Base-by-base conservation (phyloP, 2,329 filamentous ascomycete species). In the Colletotrichum horii region DNA sequence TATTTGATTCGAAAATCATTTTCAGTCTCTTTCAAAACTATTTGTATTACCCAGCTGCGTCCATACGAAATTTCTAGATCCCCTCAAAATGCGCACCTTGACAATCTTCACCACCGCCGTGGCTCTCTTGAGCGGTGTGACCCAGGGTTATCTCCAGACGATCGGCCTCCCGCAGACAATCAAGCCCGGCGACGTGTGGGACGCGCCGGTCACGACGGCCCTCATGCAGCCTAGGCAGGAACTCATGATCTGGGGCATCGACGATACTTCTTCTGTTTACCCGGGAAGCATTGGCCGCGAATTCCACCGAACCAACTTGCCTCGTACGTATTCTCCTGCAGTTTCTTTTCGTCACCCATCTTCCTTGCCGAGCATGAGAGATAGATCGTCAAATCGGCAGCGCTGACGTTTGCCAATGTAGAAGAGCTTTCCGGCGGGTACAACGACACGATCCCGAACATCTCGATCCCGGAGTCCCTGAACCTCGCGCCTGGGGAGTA, bases 161-260 rank as follows among this genome's bases (percentile, higher is more conserved):
- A 30, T 71, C 32, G 69, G 69, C 8, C 15, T 71, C 22, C 69
- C 69, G 48, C 24, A 55, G 30, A 52, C 38, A 22, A 66, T 71
- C 69, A 66, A 66, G 61, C n/a, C 43, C 3, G 69, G 69, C 28
- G 69, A 71, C 8, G 58, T 65, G 8, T 71, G 34, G 22, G 38
- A 58, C 2, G 69, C 69, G 15, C 9, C n/a, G 15, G 69, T 55
- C 16, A 58, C n/a, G 6, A 15, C 60, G 32, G 6, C 24, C 58
- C 55, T 65, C 36, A 19, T 34, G 60, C 38, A 66, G 60, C 61
- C 69, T 24, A 55, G 58, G 12, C 60, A 56, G n/a, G 58, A 71
- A 1, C 7, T 38, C 28, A 66, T 71, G 60, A 28, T 38, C 32
- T 71, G 58, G 58, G 69, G 69, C 43, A 36, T 43, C 22, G n/a